A percentile compares a stretch with the other conserved stretches of the same genome.
phyloP scores from a whole-genome alignment of 2,329 filamentous ascomycete species.

The Cladosporium sp. region DNA sequence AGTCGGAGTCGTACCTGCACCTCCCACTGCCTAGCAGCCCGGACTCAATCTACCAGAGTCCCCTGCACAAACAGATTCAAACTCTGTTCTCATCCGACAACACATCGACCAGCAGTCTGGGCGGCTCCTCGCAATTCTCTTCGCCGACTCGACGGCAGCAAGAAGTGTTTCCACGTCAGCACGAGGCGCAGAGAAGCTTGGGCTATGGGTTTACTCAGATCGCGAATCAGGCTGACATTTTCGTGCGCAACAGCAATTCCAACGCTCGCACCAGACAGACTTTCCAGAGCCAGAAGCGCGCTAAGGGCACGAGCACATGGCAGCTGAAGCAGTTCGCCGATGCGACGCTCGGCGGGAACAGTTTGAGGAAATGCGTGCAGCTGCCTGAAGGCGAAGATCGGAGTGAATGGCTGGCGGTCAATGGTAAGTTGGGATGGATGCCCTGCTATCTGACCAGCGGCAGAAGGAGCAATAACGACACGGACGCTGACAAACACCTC shows the following conservation, averaged over 20 bases:
- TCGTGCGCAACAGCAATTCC: slow-evolving; percentile 35
- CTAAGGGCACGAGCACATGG: slow-evolving; percentile 84
- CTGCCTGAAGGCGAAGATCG: slow-evolving; percentile 94
- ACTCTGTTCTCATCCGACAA: slow-evolving; percentile 19
- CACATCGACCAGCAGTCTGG: neutral
- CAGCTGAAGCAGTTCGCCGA: slow-evolving; percentile 97
- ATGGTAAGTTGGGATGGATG: too few species aligned
- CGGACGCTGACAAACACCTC: neutral
- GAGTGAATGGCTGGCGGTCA: slow-evolving; percentile 97
- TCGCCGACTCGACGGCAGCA: slow-evolving; percentile 10
- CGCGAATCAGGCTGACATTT: slow-evolving; percentile 32
- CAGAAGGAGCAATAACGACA: neutral
- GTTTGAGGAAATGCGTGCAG: slow-evolving; percentile 92
- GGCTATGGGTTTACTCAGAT: slow-evolving; percentile 22
- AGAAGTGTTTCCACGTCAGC: slow-evolving; percentile 16
- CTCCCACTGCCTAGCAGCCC: slow-evolving; percentile 27
- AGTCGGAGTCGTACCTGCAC: slow-evolving; percentile 39
- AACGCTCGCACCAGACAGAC: slow-evolving; percentile 74
- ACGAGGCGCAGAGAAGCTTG: slow-evolving; percentile 24
- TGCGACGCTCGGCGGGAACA: slow-evolving; percentile 90
- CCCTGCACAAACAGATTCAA: slow-evolving; percentile 31
- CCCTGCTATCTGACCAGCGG: neutral
- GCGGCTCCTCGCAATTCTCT: neutral
- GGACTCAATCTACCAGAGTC: slow-evolving; percentile 28
- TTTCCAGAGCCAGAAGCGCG: slow-evolving; percentile 80